Conservation (phyloP, 2,329 filamentous ascomycete genomes). For the Fusarium burgessii region DNA sequence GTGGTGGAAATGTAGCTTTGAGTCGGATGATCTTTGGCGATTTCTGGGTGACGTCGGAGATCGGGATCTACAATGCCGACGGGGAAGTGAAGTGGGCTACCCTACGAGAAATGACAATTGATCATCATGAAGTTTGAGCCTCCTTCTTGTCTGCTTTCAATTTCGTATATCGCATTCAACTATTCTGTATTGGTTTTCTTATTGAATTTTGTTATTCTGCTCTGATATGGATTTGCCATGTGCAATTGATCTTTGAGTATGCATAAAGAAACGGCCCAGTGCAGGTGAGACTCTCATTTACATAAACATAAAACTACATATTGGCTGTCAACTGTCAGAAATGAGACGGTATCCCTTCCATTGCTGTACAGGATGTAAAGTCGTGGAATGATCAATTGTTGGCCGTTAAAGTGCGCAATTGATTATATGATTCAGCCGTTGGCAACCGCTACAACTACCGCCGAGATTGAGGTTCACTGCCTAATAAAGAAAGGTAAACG, state of each 20-base stretch:
- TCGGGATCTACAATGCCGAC: constrained; percentile 40
- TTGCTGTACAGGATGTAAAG: too few relatives aligned
- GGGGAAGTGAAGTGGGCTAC: neutral
- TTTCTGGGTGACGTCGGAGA: constrained; percentile 44
- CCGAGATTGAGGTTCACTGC: neutral
- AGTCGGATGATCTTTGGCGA: constrained; percentile 44
- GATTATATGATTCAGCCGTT: neutral
- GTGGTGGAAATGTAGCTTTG: constrained; percentile 29
- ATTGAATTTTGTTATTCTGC: neutral
- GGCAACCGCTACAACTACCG: neutral
- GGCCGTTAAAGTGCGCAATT: too few relatives aligned
- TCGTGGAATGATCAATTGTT: too few relatives aligned
- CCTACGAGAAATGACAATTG: neutral
- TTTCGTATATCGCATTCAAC: neutral
- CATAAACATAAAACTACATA: too few relatives aligned
- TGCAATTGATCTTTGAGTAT: neutral
- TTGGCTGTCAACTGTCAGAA: too few relatives aligned
- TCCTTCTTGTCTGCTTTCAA: neutral
- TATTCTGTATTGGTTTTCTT: neutral
- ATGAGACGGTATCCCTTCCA: too few relatives aligned
- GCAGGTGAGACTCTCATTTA: too few relatives aligned
- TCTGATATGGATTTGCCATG: neutral
- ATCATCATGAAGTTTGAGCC: constrained; percentile 7
- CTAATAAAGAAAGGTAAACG: too few relatives aligned
- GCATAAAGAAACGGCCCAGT: neutral